Base-by-base conservation (phyloP, 371 early-diverging fungal genomes). In the Mucor mucedo region DNA sequence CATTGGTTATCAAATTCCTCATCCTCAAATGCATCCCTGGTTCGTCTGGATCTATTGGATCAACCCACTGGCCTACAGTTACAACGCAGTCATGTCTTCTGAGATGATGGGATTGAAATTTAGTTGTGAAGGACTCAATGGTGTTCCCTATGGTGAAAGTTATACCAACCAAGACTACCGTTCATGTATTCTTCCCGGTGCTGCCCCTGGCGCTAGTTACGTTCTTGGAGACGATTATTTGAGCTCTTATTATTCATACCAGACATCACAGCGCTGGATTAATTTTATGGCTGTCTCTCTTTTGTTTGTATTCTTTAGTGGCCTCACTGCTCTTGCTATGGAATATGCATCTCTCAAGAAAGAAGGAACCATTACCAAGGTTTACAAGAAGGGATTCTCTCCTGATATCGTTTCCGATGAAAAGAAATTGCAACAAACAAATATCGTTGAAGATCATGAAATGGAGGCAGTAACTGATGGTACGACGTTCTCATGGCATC, bases 1-100 rank as follows among this genome's bases (percentile, higher is more conserved):
- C 61, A 77, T 77, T 60, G 89, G 91, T 30, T 90, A 87, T 53
- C 73, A 84, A 55, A 81, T 88, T 49, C 87, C 87, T 21, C 82
- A 82, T 48, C 54, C 47, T 1, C 55, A 75, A 2, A 89, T 91
- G 88, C 84, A 87, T 63, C 87, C 85, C 40, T 89, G 88, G 87
- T 75, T 91, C 16, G 76, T 77, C 56, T 90, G 89, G 91, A 81
- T 90, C 39, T 87, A 82, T 29, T 90, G 86, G 84, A 80, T 89
- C 53, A 85, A 84, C 59, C 86, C 91, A 4, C 65, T 90, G n/a
- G 79, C 87, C 0, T 89, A 89, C 65, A 87, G 84, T 0, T 83
- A 81, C 66, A 79, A 85, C 58, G 79, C 87, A 0, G 71, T 92
- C 11, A 50, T 89, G 68, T 76, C 89, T 21, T 89, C 90, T 68